These are phyloP conservation scores for Arabidopsis thaliana DNA, from an alignment of 345 rosid genomes.

Conservation along the genomic window DNA sequence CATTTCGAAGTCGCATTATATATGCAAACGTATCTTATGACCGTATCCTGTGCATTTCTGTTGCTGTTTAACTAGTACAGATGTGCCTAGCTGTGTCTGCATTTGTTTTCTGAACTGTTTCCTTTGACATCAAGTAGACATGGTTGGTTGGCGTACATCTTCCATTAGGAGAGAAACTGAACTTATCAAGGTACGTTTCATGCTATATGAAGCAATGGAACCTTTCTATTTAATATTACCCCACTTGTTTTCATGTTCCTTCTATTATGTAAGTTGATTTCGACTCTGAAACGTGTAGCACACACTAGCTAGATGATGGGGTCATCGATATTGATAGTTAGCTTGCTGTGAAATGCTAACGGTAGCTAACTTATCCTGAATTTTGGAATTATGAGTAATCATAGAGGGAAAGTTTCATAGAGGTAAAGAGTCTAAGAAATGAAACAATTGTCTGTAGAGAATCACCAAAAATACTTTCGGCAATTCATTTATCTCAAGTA, in stretches of 20 bases:
- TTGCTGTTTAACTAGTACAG: conserved; percentile 1
- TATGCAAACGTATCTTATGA: conserved; percentile 98
- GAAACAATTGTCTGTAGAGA: neutral
- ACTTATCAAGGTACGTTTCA: conserved; percentile 62
- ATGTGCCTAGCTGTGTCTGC: neutral
- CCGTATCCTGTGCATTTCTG: conserved; percentile 68
- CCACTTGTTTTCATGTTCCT: neutral
- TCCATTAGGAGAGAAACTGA: conserved; percentile 93
- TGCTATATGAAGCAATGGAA: neutral
- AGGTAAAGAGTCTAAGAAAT: neutral
- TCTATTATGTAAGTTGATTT: neutral
- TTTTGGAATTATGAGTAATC: neutral
- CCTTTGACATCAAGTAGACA: conserved; percentile 71
- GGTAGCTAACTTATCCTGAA: neutral
- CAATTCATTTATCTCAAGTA: neutral
- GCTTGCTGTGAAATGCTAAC: neutral
- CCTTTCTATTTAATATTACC: neutral
- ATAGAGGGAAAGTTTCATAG: neutral
- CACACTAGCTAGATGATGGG: conserved; percentile 15
- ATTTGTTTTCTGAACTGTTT: conserved; percentile 25
- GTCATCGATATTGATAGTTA: neutral
- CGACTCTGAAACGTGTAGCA: conserved; percentile 4
- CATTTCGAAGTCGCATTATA: conserved; percentile 70
- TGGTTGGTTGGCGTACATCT: conserved; percentile 99
- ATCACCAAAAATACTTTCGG: neutral